These are phyloP conservation scores for Posidonia oceanica DNA, from an alignment of 116 monocot genomes.

Conservation along the genomic window DNA sequence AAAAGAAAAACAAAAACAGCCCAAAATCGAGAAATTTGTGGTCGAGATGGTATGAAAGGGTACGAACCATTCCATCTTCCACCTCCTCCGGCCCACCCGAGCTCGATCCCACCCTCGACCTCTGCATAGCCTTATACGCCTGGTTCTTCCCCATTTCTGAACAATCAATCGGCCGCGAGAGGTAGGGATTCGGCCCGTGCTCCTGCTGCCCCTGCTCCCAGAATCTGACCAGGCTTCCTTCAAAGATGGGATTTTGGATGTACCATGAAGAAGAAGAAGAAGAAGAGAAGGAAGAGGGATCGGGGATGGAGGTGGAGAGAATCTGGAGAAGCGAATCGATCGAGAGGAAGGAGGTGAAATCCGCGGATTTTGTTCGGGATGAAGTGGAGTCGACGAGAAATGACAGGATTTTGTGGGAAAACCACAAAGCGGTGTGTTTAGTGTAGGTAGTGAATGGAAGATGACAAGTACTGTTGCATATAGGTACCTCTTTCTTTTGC, in stretches of 20 bases:
- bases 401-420: neutral
- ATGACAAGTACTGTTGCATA: no score
- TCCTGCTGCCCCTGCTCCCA: neutral
- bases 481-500: no score
- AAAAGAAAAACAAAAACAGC: neutral
- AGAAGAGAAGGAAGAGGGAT: neutral
- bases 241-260: neutral
- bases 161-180: neutral
- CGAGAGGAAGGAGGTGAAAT: neutral
- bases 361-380: neutral
- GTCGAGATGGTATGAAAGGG: slow-evolving; percentile 42
- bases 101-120: slow-evolving; percentile 70
- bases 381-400: neutral
- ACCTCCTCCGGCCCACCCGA: slow-evolving; percentile 68
- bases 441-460: no score
- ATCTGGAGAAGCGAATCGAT: neutral
- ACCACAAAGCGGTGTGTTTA: no score
- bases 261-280: neutral
- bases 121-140: slow-evolving; percentile 96
- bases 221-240: neutral
- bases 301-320: neutral
- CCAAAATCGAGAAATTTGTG: neutral
- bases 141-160: slow-evolving; percentile 94
- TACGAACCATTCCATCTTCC: slow-evolving; percentile 97
- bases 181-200: neutral